Percentiles rank a stretch among this genome's conserved stretches.
These are phyloP conservation scores for Moniliophthora roreri DNA, from an alignment of 1,284 basidiomycete species.

Conservation along the genomic window DNA sequence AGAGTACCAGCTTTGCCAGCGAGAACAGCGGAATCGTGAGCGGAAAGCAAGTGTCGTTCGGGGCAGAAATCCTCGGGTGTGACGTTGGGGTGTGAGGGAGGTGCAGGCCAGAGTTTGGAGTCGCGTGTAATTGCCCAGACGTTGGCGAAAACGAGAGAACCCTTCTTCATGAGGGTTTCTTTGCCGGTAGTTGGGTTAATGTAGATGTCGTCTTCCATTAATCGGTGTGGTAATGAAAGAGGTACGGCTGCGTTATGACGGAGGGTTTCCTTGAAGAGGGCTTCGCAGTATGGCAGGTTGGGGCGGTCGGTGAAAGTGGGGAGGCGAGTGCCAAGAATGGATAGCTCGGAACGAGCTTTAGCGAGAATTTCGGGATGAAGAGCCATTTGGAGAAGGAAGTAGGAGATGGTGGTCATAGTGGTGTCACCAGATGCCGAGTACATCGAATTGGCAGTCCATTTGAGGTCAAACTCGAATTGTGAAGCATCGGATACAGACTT, in stretches of 20 bases:
- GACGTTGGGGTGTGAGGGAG: neutral
- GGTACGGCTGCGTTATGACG: conserved; percentile 55
- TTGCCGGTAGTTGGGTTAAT: conserved; percentile 6
- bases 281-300: conserved; percentile 33
- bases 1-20: neutral
- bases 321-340: conserved; percentile 41
- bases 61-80: conserved; percentile 12
- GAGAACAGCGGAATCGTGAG: conserved; percentile 5
- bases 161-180: conserved; percentile 11
- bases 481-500: conserved; percentile 17
- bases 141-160: conserved; percentile 15
- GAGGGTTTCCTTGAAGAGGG: conserved; percentile 43
- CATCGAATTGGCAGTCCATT: conserved; percentile 77
- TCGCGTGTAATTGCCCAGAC: conserved; percentile 12
- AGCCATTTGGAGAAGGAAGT: conserved; percentile 64
- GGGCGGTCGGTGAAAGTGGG: conserved; percentile 6
- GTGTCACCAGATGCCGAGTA: conserved; percentile 65
- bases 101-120: conserved; percentile 8
- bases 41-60: conserved; percentile 13
- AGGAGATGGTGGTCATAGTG: conserved; percentile 45
- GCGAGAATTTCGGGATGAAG: conserved; percentile 45
- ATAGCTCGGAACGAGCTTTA: conserved; percentile 56
- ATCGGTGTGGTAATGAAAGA: conserved; percentile 50
- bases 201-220: conserved; percentile 50
- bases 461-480: conserved; percentile 60